Evolutionary conservation across 306 rosid species (phyloP), one percentile per base, ranked within the genome.

Genomic region (Urtica urens): DNA sequence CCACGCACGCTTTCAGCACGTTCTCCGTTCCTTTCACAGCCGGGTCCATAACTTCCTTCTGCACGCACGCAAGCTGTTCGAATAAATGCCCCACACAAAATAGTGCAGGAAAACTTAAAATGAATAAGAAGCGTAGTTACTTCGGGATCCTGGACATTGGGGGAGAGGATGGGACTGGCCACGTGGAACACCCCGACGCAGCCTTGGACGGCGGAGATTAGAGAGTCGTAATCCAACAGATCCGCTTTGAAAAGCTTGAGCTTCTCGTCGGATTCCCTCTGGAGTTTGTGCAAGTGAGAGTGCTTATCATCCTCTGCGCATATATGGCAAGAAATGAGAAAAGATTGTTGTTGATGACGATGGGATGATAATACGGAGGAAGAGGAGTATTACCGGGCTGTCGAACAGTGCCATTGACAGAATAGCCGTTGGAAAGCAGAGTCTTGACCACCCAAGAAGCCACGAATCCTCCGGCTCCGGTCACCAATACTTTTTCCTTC

Each of bases 371-470:
- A 28, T 28, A 10, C 2, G 17, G 2, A 21, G 3, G n/a, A 6
- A 3, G 20, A 41, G 20, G 46, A 22, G 10, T 9, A 4, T 15
- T 38, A 38, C 59, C 16, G 17, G 59, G 59, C 25, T 54, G 18
- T 69, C 82, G 60, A 7, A 78, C 52, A 41, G 82, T 78, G 55
- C 80, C 86, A 59, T 81, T 80, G 45, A 75, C 86, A 18, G 20
- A 2, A 45, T 60, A 78, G 46, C 62, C 69, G 24, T 62, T 59
- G 17, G 80, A 74, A 35, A 81, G 93, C 5, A 81, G 82, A 41
- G 64, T 51, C 46, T 74, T 72, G 21, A 81, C 66, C 0, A 81
- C 63, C 76, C 80, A 74, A 13, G 80, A 74, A 0, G 80, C 80
- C 17, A 65, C 37, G 25, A 66, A 81, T 0, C 82, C 93, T 66